Base-by-base conservation (phyloP, 345 rosid species). In the Chamaenerion angustifolium region DNA sequence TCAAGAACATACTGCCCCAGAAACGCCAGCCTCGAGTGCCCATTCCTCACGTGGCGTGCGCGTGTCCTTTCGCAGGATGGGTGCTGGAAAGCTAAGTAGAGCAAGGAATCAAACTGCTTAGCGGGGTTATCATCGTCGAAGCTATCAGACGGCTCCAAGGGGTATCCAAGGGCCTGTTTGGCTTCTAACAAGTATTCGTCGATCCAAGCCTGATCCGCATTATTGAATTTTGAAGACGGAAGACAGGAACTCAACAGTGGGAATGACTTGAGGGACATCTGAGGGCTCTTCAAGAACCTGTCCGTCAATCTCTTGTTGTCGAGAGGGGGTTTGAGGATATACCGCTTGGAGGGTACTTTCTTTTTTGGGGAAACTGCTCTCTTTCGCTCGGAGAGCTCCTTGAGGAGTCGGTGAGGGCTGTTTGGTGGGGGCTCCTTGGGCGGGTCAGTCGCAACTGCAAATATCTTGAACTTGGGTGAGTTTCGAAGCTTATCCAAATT, bases 1-100 rank as follows among this genome's bases (percentile, higher is more conserved):
- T 92, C 98, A 53, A 92, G 72, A 62, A 92, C 98, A 49, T 82
- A 92, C 64, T 92, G 98, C 50, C 96, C 98, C 58, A 86, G 45
- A 60, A 92, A 92, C 56, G 62, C 46, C 52, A 86, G 69, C 77
- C 95, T 86, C 10, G 96, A 83, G 43, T 87, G 95, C 45, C 85
- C 98, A 9, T 70, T 75, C 74, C 79, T 80, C 49, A 87, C 84
- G 48, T 92, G 96, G 72, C 87, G 74, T 5, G 88, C 83, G 1
- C 72, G 78, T 0, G 89, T 76, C 72, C 96, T 75, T 56, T 92
- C 96, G 47, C 95, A 86, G 16, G 81, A 71, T 11, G 81, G 96
- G 47, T 92, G 95, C 79, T 86, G 98, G 60, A 92, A 87, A 41
- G 93, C 93, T 57, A 92, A 51, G 58, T 92, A 86, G 17, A 86